Percentiles rank a stretch among this genome's conserved stretches.
phyloP scores from a whole-genome alignment of 1,284 basidiomycete species.

The Hemileia vastatrix region DNA sequence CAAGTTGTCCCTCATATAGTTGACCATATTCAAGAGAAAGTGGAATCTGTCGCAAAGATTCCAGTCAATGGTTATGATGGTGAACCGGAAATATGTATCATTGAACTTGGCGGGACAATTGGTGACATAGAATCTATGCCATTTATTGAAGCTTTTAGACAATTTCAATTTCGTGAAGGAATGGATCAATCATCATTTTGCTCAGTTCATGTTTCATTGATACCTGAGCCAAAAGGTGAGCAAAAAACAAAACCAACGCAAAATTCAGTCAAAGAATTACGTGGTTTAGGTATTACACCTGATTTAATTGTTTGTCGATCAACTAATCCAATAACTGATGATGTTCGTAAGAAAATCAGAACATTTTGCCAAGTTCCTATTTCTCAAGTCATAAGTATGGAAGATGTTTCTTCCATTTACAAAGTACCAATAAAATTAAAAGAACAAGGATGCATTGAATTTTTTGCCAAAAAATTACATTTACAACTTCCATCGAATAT shows the following conservation, averaged over 20 bases:
- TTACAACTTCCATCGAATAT: background rate
- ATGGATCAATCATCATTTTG: no score
- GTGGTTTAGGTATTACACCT: constrained; percentile 83
- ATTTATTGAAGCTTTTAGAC: constrained; percentile 95
- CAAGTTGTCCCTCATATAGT: constrained; percentile 96
- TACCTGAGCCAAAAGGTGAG: constrained; percentile 97
- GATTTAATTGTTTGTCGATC: constrained; percentile 93
- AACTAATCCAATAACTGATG: constrained; percentile 57
- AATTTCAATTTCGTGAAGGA: no score
- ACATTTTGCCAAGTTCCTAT: constrained; percentile 97
- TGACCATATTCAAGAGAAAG: constrained; percentile 97
- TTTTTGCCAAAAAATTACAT: constrained; percentile 57
- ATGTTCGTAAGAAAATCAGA: constrained; percentile 89
- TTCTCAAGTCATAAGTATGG: constrained; percentile 90
- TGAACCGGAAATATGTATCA: constrained; percentile 90
- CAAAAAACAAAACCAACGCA: constrained; percentile 99
- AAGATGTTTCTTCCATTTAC: constrained; percentile 92
- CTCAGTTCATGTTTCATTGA: constrained; percentile 88
- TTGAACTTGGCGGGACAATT: constrained; percentile 96
- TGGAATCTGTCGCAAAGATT: constrained; percentile 81
- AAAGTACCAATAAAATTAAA: constrained; percentile 88
- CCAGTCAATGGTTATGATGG: constrained; percentile 90
- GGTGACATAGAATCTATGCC: constrained; percentile 94
- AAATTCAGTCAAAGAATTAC: constrained; percentile 90
- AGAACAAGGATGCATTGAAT: constrained; percentile 83